Conservation (phyloP, 148 eudicot genomes). For the Vaccinium myrtillus region DNA sequence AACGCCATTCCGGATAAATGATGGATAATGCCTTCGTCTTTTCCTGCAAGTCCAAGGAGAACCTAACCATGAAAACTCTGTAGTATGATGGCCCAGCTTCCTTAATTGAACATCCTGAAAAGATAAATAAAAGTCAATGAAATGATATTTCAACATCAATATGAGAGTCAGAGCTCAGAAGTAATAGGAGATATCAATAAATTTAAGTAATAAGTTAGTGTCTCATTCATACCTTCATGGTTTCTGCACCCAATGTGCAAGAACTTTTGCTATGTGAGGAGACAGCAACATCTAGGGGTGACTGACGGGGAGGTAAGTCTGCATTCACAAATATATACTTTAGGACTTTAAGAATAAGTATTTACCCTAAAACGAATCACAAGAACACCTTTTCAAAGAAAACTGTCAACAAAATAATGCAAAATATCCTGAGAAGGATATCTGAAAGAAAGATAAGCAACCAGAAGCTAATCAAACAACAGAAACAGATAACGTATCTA, state of each 20-base stretch:
- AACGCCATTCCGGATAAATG: constrained; percentile 63
- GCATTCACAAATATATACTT: constrained; percentile 4
- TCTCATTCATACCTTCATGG: constrained; percentile 36
- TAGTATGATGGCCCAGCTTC: constrained; percentile 31
- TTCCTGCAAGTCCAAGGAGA: constrained; percentile 64
- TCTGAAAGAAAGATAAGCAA: background rate
- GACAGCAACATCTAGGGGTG: constrained; percentile 31
- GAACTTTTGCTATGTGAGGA: constrained; percentile 21
- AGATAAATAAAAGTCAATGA: background rate
- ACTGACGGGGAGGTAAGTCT: constrained; percentile 29
- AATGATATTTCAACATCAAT: background rate
- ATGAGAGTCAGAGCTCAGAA: background rate
- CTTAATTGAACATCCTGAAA: constrained; percentile 38
- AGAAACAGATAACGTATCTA: background rate
- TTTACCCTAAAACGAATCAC: background rate
- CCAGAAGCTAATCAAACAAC: background rate
- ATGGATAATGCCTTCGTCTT: constrained; percentile 60
- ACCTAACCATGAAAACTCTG: constrained; percentile 61
- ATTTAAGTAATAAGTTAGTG: background rate
- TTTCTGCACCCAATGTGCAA: constrained; percentile 23
- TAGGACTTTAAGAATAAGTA: background rate
- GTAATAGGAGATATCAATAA: background rate
- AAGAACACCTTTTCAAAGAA: background rate
- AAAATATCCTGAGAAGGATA: background rate
- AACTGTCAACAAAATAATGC: background rate